Conservation (phyloP, 805 yeast species). For the Pichia manshurica region DNA sequence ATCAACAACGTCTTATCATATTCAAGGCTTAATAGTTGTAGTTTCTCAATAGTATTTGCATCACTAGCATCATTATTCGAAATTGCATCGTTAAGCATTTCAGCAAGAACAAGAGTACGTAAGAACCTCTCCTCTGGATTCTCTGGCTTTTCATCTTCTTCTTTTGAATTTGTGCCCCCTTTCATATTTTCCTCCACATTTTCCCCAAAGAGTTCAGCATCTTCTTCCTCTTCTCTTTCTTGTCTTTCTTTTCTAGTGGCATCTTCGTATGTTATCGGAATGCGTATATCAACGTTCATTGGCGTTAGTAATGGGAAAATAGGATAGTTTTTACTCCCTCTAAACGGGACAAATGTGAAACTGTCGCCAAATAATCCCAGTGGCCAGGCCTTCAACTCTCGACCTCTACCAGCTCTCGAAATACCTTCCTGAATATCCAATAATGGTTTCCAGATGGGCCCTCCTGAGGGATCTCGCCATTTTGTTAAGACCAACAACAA, state of each 20-base stretch:
- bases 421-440: conserved; percentile 52
- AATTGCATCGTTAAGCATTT: conserved; percentile 52
- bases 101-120: conserved; percentile 56
- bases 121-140: conserved; percentile 61
- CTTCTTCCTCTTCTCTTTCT: conserved; percentile 12
- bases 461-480: conserved; percentile 66
- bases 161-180: conserved; percentile 25
- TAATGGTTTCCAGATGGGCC: conserved; percentile 84
- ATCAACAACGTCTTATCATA: conserved; percentile 77
- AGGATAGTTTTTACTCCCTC: conserved; percentile 62
- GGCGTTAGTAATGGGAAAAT: conserved; percentile 82
- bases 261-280: conserved; percentile 47
- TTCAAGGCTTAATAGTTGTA: conserved; percentile 46
- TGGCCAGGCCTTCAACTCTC: conserved; percentile 78
- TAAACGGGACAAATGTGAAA: conserved; percentile 67
- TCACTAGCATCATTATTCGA: conserved; percentile 34
- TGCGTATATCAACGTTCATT: conserved; percentile 61
- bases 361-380: conserved; percentile 68
- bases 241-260: conserved; percentile 17
- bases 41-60: conserved; percentile 38
- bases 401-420: conserved; percentile 49
- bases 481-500: conserved; percentile 61
- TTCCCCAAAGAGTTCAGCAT: conserved; percentile 26
- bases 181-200: conserved; percentile 45
- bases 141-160: conserved; percentile 24